A percentile compares a stretch with the other conserved stretches of the same genome.
Conservation (phyloP, 495 filamentous ascomycete genomes). For the Penicillium mononematosum region DNA sequence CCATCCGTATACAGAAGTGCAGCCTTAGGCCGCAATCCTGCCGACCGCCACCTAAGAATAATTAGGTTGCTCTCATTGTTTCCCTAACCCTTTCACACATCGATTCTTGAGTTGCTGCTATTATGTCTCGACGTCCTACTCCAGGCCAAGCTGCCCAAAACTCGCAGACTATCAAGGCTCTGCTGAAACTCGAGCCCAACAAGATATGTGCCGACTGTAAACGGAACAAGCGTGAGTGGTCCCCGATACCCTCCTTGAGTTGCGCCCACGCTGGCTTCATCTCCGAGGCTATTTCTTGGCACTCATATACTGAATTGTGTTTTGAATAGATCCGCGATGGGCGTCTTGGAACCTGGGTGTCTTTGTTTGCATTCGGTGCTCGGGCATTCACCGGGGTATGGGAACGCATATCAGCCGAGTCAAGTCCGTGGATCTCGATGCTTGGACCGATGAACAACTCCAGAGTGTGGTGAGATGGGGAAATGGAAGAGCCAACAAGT, state of each 20-base stretch:
- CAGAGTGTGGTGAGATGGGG: constrained; percentile 92
- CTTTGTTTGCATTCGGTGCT: constrained; percentile 97
- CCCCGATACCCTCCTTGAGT: constrained; percentile 18
- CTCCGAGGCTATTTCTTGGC: background rate
- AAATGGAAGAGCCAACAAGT: constrained; percentile 93
- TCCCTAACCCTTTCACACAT: constrained; percentile 18
- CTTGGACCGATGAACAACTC: constrained; percentile 97
- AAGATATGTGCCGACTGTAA: constrained; percentile 99
- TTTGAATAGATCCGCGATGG: constrained; percentile 83
- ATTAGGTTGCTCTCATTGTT: constrained; percentile 21
- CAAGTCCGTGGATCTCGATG: constrained; percentile 95
- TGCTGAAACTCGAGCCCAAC: constrained; percentile 90
- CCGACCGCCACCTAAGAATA: constrained; percentile 29
- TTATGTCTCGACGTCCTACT: constrained; percentile 82
- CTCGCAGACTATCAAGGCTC: constrained; percentile 81
- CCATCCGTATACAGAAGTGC: constrained; percentile 15
- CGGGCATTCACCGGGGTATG: constrained; percentile 97
- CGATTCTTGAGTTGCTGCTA: constrained; percentile 19
- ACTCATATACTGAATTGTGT: constrained; percentile 8
- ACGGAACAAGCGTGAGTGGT: constrained; percentile 84
- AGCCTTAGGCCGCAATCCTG: constrained; percentile 27
- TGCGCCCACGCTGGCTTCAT: constrained; percentile 10
- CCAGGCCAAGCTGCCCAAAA: constrained; percentile 88
- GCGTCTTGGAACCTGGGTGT: constrained; percentile 96
- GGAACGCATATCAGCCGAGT: constrained; percentile 97